Conservation (phyloP, 2,329 filamentous ascomycete genomes). For the Paecilomyces sp. region DNA sequence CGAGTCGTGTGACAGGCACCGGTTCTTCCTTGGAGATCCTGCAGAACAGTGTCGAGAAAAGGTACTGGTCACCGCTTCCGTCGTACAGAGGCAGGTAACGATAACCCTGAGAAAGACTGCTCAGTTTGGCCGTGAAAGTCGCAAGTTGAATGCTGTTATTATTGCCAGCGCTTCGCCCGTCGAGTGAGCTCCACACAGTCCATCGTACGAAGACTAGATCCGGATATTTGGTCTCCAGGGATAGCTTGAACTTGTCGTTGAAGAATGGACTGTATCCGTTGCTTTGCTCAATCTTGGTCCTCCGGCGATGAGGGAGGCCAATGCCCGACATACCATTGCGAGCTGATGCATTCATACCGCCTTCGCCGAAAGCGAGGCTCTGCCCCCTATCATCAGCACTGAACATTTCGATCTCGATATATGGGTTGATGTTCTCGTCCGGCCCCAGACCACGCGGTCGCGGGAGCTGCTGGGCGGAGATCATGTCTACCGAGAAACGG, state of each 20-base stretch:
- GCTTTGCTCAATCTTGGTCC: slow-evolving; percentile 72
- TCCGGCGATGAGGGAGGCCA: slow-evolving; percentile 65
- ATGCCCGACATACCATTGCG: slow-evolving; percentile 60
- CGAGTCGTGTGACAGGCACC: slow-evolving; percentile 33
- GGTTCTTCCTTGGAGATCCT: slow-evolving; percentile 62
- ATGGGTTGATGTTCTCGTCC: slow-evolving; percentile 77
- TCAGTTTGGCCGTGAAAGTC: slow-evolving; percentile 87
- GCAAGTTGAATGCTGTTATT: slow-evolving; percentile 61
- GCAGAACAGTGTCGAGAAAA: slow-evolving; percentile 93
- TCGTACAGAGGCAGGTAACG: slow-evolving; percentile 87
- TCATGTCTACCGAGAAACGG: slow-evolving; percentile 76
- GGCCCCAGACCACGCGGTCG: slow-evolving; percentile 66
- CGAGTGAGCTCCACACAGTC: slow-evolving; percentile 79
- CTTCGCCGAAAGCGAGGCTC: slow-evolving; percentile 59
- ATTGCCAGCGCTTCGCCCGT: slow-evolving; percentile 63
- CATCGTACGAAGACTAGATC: slow-evolving; percentile 90
- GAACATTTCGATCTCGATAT: slow-evolving; percentile 91
- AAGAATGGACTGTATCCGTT: slow-evolving; percentile 95
- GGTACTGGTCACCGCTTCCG: slow-evolving; percentile 79
- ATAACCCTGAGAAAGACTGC: slow-evolving; percentile 82
- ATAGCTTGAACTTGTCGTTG: slow-evolving; percentile 70
- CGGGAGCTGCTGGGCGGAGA: slow-evolving; percentile 92
- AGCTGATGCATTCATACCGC: slow-evolving; percentile 58
- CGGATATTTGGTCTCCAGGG: slow-evolving; percentile 86
- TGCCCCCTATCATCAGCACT: slow-evolving; percentile 87